Conservation (phyloP, 805 yeast species). For the Myxozyma udenii region DNA sequence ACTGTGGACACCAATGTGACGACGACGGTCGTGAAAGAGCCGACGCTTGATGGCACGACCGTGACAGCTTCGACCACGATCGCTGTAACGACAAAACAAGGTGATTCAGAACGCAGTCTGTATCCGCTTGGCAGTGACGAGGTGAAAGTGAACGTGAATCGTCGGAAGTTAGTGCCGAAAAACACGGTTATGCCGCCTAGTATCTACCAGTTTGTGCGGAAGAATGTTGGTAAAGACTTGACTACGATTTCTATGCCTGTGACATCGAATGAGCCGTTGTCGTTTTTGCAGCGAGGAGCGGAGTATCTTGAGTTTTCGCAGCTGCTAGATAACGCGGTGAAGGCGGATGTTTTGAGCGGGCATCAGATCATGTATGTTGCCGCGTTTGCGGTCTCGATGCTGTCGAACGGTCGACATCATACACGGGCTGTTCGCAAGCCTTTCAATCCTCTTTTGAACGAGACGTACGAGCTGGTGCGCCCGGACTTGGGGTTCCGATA, state of each 20-base stretch:
- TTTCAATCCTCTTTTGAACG: constrained; percentile 91
- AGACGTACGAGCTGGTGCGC: constrained; percentile 83
- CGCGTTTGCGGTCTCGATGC: constrained; percentile 72
- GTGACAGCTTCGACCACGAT: background rate
- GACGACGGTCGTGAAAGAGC: background rate
- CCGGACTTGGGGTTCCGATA: constrained; percentile 76
- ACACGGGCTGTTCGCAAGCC: constrained; percentile 82
- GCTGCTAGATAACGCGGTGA: constrained; percentile 62
- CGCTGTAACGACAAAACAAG: background rate
- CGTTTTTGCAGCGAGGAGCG: constrained; percentile 72
- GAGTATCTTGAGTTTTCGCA: constrained; percentile 77
- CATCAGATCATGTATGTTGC: constrained; percentile 64
- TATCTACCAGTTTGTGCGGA: constrained; percentile 70
- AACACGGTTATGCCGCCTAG: constrained; percentile 70
- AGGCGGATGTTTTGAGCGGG: constrained; percentile 46
- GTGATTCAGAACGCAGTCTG: background rate
- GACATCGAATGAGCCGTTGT: constrained; percentile 85
- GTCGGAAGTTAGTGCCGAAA: constrained; percentile 22
- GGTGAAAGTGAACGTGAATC: background rate
- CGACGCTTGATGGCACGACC: background rate
- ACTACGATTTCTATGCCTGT: constrained; percentile 86
- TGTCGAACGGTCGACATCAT: constrained; percentile 70
- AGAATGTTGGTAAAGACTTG: constrained; percentile 89
- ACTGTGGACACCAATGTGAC: background rate
- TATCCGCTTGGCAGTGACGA: background rate